Evolutionary conservation across 1,284 basidiomycete genomes (phyloP).

Genomic region (Laetiporus sulphureus): DNA sequence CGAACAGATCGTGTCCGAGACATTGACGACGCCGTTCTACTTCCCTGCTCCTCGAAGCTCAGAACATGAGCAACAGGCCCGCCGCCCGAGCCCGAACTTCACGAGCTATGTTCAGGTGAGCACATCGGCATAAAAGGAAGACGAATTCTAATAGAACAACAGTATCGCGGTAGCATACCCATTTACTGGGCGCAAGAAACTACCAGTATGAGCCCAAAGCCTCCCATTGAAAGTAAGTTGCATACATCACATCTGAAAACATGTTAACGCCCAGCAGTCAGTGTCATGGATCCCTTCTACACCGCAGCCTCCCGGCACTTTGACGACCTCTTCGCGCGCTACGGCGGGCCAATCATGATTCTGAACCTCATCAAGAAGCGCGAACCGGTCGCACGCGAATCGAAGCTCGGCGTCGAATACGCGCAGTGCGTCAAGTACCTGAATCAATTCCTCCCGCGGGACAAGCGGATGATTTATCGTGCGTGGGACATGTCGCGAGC

Average conservation of each 20-base stretch:
- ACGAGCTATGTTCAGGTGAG: slow-evolving; percentile 88
- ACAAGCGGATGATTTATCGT: slow-evolving; percentile 85
- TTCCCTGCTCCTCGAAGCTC: slow-evolving; percentile 42
- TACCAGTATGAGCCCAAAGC: slow-evolving; percentile 85
- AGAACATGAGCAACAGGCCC: slow-evolving; percentile 25
- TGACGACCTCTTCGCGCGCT: slow-evolving; percentile 85
- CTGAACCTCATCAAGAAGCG: slow-evolving; percentile 94
- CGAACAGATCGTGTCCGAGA: slow-evolving; percentile 96
- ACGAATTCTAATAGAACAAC: background rate
- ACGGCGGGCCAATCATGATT: slow-evolving; percentile 88
- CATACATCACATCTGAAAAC: background rate
- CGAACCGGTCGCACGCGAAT: slow-evolving; percentile 81
- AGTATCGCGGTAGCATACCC: slow-evolving; percentile 95
- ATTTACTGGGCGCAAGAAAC: slow-evolving; percentile 96
- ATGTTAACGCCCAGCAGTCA: slow-evolving; percentile 47
- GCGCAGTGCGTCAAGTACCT: slow-evolving; percentile 90
- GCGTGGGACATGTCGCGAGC: slow-evolving; percentile 96
- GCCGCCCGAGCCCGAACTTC: slow-evolving; percentile 75
- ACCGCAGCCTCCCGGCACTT: slow-evolving; percentile 92
- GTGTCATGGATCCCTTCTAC: slow-evolving; percentile 93
- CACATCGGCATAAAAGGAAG: no score
- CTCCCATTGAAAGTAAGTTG: slow-evolving; percentile 88
- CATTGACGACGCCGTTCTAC: slow-evolving; percentile 87
- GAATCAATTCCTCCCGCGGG: slow-evolving; percentile 89
- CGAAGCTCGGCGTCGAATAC: slow-evolving; percentile 90